Base-by-base conservation (phyloP, 2,329 filamentous ascomycete species). In the Aspergillus neotritici region DNA sequence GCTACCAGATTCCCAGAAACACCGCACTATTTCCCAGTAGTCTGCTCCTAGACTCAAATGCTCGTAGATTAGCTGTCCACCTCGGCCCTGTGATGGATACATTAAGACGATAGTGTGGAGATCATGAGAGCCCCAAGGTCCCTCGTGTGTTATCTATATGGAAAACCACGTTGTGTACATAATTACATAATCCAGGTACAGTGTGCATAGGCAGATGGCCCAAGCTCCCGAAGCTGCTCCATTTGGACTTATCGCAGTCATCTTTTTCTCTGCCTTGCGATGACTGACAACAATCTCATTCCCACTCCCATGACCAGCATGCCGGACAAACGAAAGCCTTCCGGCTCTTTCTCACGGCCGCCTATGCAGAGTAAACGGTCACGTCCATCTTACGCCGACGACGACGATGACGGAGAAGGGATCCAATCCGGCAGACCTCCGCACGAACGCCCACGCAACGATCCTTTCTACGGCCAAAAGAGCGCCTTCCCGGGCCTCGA, bases 381-480 rank as follows among this genome's bases (percentile, higher is more conserved):
- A 21, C 63, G 65, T 17, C 28, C 60, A 12, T 57, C 54, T 9
- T 58, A 61, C 21, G 50, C 56, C 2, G 56, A 64, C 7, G 53
- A 61, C 13, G 60, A 53, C 2, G 50, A 57, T 25, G 65, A 58
- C 16, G 57, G 51, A 15, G 53, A 54, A 31, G 48, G 43, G 21
- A 30, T 43, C 13, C 43, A 34, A 9, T 38, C 37, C 38, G 38
- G 49, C 10, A 34, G 44, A 16, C 54, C 52, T 4, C 37, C 55
- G 11, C 49, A 61, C 29, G 63, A 69, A 46, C 66, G 67, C 41
- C 69, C 72, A 16, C 67, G 67, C 33, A 63, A 82, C 46, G 77
- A 87, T 60, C 76, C 79, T 8, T 77, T 79, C 2, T 87, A 81
- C 63, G 85, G 85, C 32, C 84, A 87, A 65, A 79, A 81, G 63